These are phyloP conservation scores for Rhodotorula sp. DNA, from an alignment of 1,284 basidiomycete species.

Conservation along the genomic window DNA sequence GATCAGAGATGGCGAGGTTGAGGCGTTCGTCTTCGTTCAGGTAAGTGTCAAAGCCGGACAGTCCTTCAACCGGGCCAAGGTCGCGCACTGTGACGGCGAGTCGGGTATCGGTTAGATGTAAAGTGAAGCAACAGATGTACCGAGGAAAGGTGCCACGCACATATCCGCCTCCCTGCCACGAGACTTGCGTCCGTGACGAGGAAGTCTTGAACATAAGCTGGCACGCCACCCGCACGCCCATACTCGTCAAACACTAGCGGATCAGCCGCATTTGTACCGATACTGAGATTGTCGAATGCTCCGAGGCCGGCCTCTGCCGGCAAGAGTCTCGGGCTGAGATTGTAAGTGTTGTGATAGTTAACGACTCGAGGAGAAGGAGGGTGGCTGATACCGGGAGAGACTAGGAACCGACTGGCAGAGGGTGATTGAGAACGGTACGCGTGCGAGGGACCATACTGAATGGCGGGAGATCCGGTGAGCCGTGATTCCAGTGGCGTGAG, in stretches of 20 bases:
- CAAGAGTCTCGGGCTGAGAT: background rate
- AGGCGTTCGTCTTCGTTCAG: slow-evolving; percentile 17
- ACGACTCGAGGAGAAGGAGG: slow-evolving; percentile 8
- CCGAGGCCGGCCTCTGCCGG: slow-evolving; percentile 4
- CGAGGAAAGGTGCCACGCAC: background rate
- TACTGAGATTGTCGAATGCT: slow-evolving; percentile 5
- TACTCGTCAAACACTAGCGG: background rate
- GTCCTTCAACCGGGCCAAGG: slow-evolving; percentile 7
- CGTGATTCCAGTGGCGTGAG: background rate
- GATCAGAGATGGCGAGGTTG: slow-evolving; percentile 10
- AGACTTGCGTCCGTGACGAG: slow-evolving; percentile 17
- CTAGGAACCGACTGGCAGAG: background rate
- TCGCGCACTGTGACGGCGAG: background rate
- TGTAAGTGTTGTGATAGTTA: slow-evolving; percentile 24
- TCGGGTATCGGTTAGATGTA: too few relatives aligned
- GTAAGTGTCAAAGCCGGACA: background rate
- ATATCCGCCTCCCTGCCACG: slow-evolving; percentile 4
- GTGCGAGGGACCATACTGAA: background rate
- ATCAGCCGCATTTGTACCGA: background rate
- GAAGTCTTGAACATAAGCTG: background rate
- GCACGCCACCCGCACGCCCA: background rate
- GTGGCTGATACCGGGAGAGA: background rate
- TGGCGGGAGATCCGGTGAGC: background rate
- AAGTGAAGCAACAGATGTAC: too few relatives aligned
- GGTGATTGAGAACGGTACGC: background rate